Base-by-base conservation (phyloP, 495 filamentous ascomycete genomes). In the Astrothelium subdiscretum region DNA sequence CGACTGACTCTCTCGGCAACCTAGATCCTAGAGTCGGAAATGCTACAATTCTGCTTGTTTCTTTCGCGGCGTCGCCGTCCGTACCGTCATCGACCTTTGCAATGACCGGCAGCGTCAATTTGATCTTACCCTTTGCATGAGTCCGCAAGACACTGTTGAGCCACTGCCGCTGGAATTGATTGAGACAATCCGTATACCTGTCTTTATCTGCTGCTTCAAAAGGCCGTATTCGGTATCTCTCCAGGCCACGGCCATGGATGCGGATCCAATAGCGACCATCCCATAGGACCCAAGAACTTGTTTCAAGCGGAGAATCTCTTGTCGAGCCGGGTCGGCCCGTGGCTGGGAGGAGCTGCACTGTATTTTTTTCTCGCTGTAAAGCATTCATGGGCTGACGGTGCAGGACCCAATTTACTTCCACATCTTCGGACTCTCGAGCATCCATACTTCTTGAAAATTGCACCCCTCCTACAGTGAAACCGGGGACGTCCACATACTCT, bases 261-360 rank as follows among this genome's bases (percentile, higher is more conserved):
- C 85, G 81, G 38, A 95, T 74, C 92, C 92, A 97, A 75, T 81
- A 96, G 10, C 92, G 81, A 11, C 86, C 81, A 70, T 97, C 92
- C 81, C 84, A 96, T 0, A 94, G 75, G 2, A 66, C 65, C 80
- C 79, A 85, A 0, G n/a, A 66, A 70, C 76, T 73, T 72, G 3
- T 69, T 32, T n/a, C 5, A 57, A n/a, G 15, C 31, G 38, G 31
- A 63, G 32, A 58, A 57, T 31, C 5, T 59, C 8, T 18, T 12
- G 8, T 32, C 31, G 22, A 32, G 59, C 35, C 54, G 32, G 2
- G 29, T 59, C 12, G 62, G 44, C 4, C 42, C 1, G n/a, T 59
- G 31, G 31, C 40, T 32, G 32, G 13, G 48, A 12, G 22, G 12
- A 59, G 24, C 26, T 13, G 38, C 31, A 31, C 2, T 27, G 29